A percentile compares a stretch with the other conserved stretches of the same genome.
Evolutionary conservation across 225 moss, liverwort and hornwort genomes (phyloP).

Genomic region (Physcomitrellopsis africana): DNA sequence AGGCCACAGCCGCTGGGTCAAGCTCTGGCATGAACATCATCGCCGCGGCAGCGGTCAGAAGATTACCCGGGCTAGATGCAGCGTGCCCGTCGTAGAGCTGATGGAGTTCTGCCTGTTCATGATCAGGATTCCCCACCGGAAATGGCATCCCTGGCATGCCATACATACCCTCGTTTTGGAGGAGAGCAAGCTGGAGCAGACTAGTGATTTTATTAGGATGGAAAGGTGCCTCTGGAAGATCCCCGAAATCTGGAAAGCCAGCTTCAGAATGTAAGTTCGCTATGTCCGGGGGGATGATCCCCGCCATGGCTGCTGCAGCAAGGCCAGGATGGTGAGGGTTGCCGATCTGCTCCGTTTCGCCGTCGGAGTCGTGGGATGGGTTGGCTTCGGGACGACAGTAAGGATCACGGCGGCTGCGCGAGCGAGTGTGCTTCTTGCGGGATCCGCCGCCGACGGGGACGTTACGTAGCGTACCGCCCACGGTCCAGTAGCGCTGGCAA

Average conservation of each 20-base stretch:
- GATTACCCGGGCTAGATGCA: background rate
- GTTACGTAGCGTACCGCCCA: constrained; percentile 39
- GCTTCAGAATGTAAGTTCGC: background rate
- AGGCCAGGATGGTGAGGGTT: constrained; percentile 1
- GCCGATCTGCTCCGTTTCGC: constrained; percentile 10
- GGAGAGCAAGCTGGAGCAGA: too few relatives aligned
- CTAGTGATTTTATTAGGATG: too few relatives aligned
- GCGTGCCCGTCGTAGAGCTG: constrained; percentile 29
- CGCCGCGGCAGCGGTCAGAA: constrained; percentile 23
- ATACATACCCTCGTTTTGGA: too few relatives aligned
- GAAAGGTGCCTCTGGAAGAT: background rate
- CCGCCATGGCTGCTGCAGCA: constrained; percentile 24
- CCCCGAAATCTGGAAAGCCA: constrained; percentile 7
- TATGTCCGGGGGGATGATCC: constrained; percentile 11
- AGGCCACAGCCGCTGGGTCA: constrained; percentile 22
- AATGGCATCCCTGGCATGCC: too few relatives aligned
- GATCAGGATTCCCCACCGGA: constrained; percentile 16
- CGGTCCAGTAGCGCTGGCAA: constrained; percentile 42
- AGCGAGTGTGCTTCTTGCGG: constrained; percentile 26
- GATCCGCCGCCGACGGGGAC: constrained; percentile 42
- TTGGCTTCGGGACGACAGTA: constrained; percentile 20
- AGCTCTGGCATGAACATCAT: constrained; percentile 37
- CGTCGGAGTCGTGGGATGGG: constrained; percentile 17
- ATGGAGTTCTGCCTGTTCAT: constrained; percentile 25
- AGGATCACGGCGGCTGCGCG: constrained; percentile 35